Evolutionary conservation across 257 asterid species (phyloP).

Genomic region (Nicotiana undulata): DNA sequence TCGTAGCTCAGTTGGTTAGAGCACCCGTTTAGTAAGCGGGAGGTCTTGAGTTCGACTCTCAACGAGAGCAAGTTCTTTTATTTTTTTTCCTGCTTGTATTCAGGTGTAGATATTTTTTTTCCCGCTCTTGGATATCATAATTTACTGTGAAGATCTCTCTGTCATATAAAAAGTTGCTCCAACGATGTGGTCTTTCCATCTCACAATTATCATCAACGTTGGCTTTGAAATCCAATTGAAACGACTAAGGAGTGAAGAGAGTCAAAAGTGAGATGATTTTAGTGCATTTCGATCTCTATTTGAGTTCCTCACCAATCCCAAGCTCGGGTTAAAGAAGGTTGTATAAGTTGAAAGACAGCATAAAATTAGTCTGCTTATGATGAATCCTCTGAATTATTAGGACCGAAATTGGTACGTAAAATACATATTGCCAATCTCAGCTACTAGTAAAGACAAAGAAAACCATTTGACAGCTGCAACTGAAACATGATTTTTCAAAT

Average conservation of each 20-base stretch:
- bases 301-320: not conserved
- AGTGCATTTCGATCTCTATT: not conserved
- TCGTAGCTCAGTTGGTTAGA: slow-evolving; percentile 97
- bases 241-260: not conserved
- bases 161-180: not conserved
- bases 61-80: not conserved
- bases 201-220: not conserved
- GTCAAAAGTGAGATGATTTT: not conserved
- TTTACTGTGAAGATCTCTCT: not conserved
- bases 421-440: not conserved
- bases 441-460: not conserved
- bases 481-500: not conserved
- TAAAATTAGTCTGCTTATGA: not conserved
- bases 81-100: not conserved
- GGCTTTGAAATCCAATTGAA: not conserved
- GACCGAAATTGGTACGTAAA: not conserved
- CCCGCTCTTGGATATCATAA: not conserved
- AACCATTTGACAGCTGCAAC: not conserved
- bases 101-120: not conserved
- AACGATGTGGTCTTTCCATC: not conserved
- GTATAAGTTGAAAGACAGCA: not conserved
- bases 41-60: slow-evolving; percentile 87
- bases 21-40: slow-evolving; percentile 99
- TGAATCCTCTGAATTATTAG: not conserved
- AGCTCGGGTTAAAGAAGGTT: not conserved